Conservation (phyloP, 2,329 filamentous ascomycete species). For the Trichoderma koningii region DNA sequence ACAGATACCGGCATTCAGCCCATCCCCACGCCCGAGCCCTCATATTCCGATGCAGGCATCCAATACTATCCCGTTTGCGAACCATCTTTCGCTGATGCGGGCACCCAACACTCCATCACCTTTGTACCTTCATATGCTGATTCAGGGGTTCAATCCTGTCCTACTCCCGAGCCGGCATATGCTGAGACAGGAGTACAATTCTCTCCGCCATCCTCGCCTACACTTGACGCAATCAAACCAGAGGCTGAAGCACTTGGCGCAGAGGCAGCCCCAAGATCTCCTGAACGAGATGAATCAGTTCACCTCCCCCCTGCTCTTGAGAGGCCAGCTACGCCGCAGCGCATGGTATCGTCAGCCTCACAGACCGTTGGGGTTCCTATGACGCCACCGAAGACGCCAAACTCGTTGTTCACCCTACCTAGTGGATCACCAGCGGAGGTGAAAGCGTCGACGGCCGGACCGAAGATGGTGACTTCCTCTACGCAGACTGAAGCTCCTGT, state of each 20-base stretch:
- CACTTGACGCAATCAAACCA: slow-evolving; percentile 35
- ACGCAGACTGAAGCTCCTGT: slow-evolving; percentile 59
- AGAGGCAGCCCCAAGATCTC: slow-evolving; percentile 47
- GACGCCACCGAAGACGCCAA: slow-evolving; percentile 67
- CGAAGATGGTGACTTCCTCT: slow-evolving; percentile 53
- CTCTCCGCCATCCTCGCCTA: slow-evolving; percentile 78
- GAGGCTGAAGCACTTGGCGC: slow-evolving; percentile 36
- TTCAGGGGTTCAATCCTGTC: slow-evolving; percentile 78
- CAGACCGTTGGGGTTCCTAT: slow-evolving; percentile 43
- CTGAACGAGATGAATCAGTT: slow-evolving; percentile 67
- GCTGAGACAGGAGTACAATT: slow-evolving; percentile 76
- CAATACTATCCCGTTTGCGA: slow-evolving; percentile 36
- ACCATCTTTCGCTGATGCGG: slow-evolving; percentile 69
- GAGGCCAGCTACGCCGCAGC: slow-evolving; percentile 41
- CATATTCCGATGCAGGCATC: background rate
- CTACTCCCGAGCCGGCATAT: slow-evolving; percentile 67
- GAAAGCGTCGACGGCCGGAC: slow-evolving; percentile 32
- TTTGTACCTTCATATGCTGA: slow-evolving; percentile 65
- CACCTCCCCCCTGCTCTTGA: slow-evolving; percentile 55
- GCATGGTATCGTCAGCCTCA: slow-evolving; percentile 60
- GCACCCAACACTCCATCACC: slow-evolving; percentile 63
- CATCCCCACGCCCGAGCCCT: slow-evolving; percentile 36
- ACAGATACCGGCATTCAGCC: slow-evolving; percentile 12
- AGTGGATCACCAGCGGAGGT: slow-evolving; percentile 44
- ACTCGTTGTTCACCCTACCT: slow-evolving; percentile 48